phyloP scores from a whole-genome alignment of 768 basidiomycete genomes.

The Mycena olivaceomarginata region DNA sequence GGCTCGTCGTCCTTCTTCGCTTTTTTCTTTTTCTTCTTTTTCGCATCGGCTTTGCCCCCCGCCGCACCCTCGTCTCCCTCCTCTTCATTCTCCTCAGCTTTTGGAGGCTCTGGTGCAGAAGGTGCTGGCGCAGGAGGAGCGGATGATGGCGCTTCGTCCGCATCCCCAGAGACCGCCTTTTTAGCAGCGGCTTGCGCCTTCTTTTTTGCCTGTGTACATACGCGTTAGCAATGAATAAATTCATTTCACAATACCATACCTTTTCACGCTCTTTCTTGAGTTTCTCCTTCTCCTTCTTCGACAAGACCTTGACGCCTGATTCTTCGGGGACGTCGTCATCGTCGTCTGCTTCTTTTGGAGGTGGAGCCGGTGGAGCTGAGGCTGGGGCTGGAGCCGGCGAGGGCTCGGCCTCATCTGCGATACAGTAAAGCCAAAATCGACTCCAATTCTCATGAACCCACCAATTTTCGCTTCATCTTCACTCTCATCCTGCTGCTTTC shows the following conservation, averaged over 20 bases:
- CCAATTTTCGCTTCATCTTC: slow-evolving; percentile 55
- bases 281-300: slow-evolving; percentile 98
- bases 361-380: slow-evolving; percentile 38
- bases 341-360: slow-evolving; percentile 57
- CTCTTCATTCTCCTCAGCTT: slow-evolving; percentile 73
- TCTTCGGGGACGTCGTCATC: slow-evolving; percentile 75
- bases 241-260: slow-evolving; percentile 62
- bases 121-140: slow-evolving; percentile 49
- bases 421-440: slow-evolving; percentile 38
- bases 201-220: slow-evolving; percentile 85
- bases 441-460: slow-evolving; percentile 18
- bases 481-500: slow-evolving; percentile 61
- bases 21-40: slow-evolving; percentile 95
- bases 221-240: slow-evolving; percentile 31
- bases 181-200: slow-evolving; percentile 95
- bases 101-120: slow-evolving; percentile 51
- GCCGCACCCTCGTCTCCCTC: slow-evolving; percentile 79
- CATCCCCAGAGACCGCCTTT: slow-evolving; percentile 67
- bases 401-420: slow-evolving; percentile 49
- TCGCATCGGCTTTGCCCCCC: slow-evolving; percentile 72
- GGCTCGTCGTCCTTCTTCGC: slow-evolving; percentile 76
- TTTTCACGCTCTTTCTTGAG: slow-evolving; percentile 98
- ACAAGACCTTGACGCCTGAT: slow-evolving; percentile 80
- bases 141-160: slow-evolving; percentile 51
- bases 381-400: slow-evolving; percentile 44